Percentiles rank a stretch among this genome's conserved stretches.
Evolutionary conservation across 2,329 filamentous ascomycete species (phyloP).

Genomic region (Sporothrix pallida): DNA sequence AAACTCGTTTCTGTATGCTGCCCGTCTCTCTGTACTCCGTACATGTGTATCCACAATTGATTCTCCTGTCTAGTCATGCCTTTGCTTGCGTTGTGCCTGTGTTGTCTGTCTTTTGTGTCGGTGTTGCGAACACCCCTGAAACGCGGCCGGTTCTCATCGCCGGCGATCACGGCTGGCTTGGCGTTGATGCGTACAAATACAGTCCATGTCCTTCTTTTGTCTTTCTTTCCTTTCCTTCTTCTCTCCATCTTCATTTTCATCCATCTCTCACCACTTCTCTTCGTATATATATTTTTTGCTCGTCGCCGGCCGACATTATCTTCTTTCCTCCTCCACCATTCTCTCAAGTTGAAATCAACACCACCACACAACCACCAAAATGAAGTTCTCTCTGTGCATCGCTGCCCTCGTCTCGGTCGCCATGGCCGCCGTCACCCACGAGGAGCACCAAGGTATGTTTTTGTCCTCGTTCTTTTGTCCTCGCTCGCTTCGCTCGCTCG

Average conservation of each 20-base stretch:
- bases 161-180: conserved; percentile 34
- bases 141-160: conserved; percentile 31
- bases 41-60: neutral
- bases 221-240: conserved; percentile 34
- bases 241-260: conserved; percentile 32
- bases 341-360: conserved; percentile 23
- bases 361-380: conserved; percentile 48
- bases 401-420: conserved; percentile 55
- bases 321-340: conserved; percentile 37
- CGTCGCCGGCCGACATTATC: conserved; percentile 60
- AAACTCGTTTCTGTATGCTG: neutral
- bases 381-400: conserved; percentile 59
- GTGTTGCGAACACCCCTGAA: conserved; percentile 29
- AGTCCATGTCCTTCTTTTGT: conserved; percentile 34
- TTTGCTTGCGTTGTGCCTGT: neutral
- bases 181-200: conserved; percentile 37
- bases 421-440: conserved; percentile 50
- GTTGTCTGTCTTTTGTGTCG: neutral
- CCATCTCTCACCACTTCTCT: conserved; percentile 33
- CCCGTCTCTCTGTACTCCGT: neutral
- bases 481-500: neutral
- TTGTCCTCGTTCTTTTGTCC: neutral
- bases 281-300: conserved; percentile 45
- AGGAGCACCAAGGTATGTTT: conserved; percentile 40
- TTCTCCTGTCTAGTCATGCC: conserved; percentile 13